A percentile compares a stretch with the other conserved stretches of the same genome.
Evolutionary conservation across 176 grass and related monocot species (phyloP).

Genomic region (Oryza glumipatula): DNA sequence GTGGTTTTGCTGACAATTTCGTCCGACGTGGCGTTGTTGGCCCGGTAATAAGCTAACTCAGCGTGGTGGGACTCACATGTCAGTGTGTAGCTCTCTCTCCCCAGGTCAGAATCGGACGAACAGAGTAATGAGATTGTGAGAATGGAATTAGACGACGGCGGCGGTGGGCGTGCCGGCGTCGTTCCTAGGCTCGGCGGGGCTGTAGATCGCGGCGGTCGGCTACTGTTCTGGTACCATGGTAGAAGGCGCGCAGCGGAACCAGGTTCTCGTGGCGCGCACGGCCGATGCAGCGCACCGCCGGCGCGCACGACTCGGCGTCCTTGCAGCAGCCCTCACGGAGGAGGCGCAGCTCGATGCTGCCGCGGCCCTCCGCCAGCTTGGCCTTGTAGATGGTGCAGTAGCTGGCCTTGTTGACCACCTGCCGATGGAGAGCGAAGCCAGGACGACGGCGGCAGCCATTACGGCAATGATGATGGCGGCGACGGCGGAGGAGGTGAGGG

Average conservation of each 20-base stretch:
- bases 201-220: conserved; percentile 64
- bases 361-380: conserved; percentile 69
- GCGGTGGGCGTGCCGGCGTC: conserved; percentile 56
- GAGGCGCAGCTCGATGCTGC: conserved; percentile 77
- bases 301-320: conserved; percentile 56
- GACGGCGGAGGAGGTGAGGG: conserved; percentile 65
- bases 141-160: background rate
- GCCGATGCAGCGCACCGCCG: conserved; percentile 60
- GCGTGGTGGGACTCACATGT: too few relatives aligned
- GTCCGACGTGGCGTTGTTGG: too few relatives aligned
- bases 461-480: conserved; percentile 78
- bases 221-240: conserved; percentile 66
- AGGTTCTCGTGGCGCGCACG: conserved; percentile 89
- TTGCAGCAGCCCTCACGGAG: conserved; percentile 76
- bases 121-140: too few relatives aligned
- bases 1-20: too few relatives aligned
- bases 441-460: conserved; percentile 70
- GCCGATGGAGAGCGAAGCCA: conserved; percentile 74
- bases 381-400: conserved; percentile 97
- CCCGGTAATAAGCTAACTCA: too few relatives aligned
- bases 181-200: conserved; percentile 64
- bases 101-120: too few relatives aligned
- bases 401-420: conserved; percentile 85
- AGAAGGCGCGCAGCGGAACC: conserved; percentile 79
- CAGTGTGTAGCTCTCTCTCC: too few relatives aligned